Base-by-base conservation (phyloP, 441 rosid species). In the Arabidopsis lyrata region DNA sequence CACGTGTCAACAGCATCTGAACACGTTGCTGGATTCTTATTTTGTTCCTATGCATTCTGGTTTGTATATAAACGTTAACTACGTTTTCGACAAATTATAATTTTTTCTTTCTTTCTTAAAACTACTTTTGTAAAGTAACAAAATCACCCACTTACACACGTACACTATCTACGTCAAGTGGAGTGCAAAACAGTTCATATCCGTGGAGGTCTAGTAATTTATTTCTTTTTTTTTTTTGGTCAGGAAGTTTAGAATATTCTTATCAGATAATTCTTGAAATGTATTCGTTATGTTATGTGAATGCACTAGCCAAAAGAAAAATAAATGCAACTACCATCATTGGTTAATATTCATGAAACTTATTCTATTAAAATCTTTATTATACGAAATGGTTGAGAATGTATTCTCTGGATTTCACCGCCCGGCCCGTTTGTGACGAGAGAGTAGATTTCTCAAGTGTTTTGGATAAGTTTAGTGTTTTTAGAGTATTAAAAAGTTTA, bases 1-100 rank as follows among this genome's bases (percentile, higher is more conserved):
- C 75, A 76, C 66, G 75, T 70, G 79, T 76, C 71, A 48, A 63
- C 32, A 63, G 57, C 66, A 55, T 69, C 70, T 39, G 8, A 48
- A 76, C 79, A 76, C 66, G 70, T 63, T 55, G 66, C 31, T 63
- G 58, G 66, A 63, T 69, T 69, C 75, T 48, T 5, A 3, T 48
- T 47, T 56, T 35, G n/a, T 57, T 57, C 42, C 12, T 54, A 53
- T 57, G 41, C 74, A 68, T 52, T 68, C 35, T 11, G 35, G 12
- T 61, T 42, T 22, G 47, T 54, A 52, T 36, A 48, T 44, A 73
- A 35, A 34, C 8, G 38, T 9, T 7, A 35, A 29, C 31, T 29
- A 29, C 31, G 4, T 29, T 8, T 35, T 7, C 2, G 10, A 35
- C 38, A 35, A 35, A 6, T 35, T 35, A 8, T 35, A 35, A 4